Conservation (phyloP, 139 green algal species). For the Chlorella ohadii region DNA sequence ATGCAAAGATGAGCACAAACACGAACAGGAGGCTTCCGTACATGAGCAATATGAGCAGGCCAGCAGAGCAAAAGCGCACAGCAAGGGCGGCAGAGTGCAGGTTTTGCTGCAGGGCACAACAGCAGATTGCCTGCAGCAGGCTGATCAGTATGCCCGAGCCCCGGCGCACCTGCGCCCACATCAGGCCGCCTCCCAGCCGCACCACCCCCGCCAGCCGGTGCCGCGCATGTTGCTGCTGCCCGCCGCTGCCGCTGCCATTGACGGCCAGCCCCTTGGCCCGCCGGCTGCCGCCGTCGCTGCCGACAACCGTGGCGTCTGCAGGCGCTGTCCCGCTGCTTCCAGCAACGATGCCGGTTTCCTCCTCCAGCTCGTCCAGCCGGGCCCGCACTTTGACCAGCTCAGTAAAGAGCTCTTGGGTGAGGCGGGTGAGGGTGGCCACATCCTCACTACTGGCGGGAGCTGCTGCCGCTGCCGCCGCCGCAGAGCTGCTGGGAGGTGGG, state of each 20-base stretch:
- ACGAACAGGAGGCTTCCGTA: too few relatives aligned
- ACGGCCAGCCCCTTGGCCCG: constrained; percentile 4
- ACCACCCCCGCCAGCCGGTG: constrained; percentile 11
- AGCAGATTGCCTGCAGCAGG: not conserved
- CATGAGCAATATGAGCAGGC: too few relatives aligned
- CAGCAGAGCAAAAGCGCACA: too few relatives aligned
- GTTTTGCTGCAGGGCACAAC: not conserved
- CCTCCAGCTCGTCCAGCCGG: constrained; percentile 47
- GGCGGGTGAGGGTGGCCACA: constrained; percentile 49
- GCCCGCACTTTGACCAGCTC: constrained; percentile 49
- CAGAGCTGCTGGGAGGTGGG: too few relatives aligned
- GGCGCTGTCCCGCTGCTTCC: not conserved
- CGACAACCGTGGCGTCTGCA: not conserved
- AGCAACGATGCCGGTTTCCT: not conserved
- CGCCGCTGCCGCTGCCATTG: constrained; percentile 10
- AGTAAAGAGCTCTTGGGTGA: constrained; percentile 57
- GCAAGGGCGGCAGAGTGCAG: not conserved
- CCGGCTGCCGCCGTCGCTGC: not conserved
- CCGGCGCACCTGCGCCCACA: constrained; percentile 44
- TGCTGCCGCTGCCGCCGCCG: too few relatives aligned
- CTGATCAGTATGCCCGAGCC: too few relatives aligned
- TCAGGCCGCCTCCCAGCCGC: constrained; percentile 37
- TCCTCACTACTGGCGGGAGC: constrained; percentile 30
- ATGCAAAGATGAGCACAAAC: too few relatives aligned
- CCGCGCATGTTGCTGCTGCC: constrained; percentile 29